Percentiles rank a stretch among this genome's conserved stretches.
Evolutionary conservation across 2,329 filamentous ascomycete species (phyloP).

Genomic region (Curvularia hawaiiensis): DNA sequence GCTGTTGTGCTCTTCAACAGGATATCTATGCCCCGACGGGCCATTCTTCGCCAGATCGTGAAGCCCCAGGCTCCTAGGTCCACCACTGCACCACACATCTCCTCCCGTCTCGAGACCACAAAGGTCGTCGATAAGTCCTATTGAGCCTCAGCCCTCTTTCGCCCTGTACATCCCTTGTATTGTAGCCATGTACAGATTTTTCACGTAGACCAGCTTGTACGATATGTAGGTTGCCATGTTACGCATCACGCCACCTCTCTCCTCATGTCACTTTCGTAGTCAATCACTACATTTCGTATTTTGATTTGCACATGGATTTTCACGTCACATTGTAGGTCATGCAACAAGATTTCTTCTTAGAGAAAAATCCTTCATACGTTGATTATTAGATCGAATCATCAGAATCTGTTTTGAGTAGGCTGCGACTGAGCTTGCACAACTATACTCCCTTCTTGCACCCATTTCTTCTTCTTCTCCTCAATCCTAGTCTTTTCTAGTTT

Average conservation of each 20-base stretch:
- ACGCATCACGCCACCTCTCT: not conserved
- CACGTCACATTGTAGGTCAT: not conserved
- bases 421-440: not conserved
- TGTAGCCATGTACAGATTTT: slow-evolving; percentile 3
- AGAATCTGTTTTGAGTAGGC: not conserved
- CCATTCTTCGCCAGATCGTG: slow-evolving; percentile 38
- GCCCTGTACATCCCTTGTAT: not conserved
- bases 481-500: not conserved
- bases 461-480: not conserved
- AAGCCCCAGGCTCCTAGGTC: slow-evolving; percentile 27
- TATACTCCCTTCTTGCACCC: not conserved
- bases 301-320: not conserved
- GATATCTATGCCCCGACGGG: slow-evolving; percentile 41
- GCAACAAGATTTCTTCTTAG: not conserved
- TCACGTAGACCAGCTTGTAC: slow-evolving; percentile 7
- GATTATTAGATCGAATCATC: not conserved
- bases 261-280: not conserved
- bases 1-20: slow-evolving; percentile 76
- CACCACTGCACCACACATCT: slow-evolving; percentile 26
- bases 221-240: slow-evolving; percentile 10
- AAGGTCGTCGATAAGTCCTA: slow-evolving; percentile 23
- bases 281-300: not conserved
- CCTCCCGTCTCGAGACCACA: slow-evolving; percentile 25
- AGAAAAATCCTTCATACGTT: not conserved
- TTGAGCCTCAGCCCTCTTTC: slow-evolving; percentile 9